phyloP scores from a whole-genome alignment of 2,329 filamentous ascomycete genomes.

The Sclerotinia trifoliorum region DNA sequence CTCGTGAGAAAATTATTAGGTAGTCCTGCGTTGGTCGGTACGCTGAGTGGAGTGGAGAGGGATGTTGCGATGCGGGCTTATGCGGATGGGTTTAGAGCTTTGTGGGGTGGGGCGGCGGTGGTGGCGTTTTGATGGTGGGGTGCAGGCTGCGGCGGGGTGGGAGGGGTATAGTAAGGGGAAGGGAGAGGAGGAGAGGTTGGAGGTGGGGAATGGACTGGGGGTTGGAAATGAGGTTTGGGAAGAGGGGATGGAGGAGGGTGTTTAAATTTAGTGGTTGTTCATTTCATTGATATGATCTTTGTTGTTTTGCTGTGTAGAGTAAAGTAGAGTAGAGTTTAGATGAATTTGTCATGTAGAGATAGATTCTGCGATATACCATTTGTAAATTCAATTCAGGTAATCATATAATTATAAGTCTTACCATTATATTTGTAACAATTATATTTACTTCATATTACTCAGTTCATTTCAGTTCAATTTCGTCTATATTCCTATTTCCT shows the following conservation, averaged over 20 bases:
- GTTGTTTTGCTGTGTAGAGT: neutral
- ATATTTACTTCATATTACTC: neutral
- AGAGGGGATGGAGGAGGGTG: constrained; percentile 21
- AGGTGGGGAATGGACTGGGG: neutral
- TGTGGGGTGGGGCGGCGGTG: constrained; percentile 53
- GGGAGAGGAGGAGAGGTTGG: constrained; percentile 9
- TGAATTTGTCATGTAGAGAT: too few species aligned
- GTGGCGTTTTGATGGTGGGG: constrained; percentile 49
- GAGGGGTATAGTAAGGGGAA: constrained; percentile 25
- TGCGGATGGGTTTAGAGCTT: constrained; percentile 49
- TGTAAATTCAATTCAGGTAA: too few species aligned
- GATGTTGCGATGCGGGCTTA: constrained; percentile 54
- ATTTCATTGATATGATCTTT: neutral
- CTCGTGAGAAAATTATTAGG: constrained; percentile 57
- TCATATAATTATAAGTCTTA: too few species aligned
- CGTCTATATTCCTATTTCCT: neutral
- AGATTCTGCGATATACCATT: too few species aligned
- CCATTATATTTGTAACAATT: too few species aligned
- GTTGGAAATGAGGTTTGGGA: constrained; percentile 18
- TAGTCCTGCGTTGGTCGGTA: constrained; percentile 54
- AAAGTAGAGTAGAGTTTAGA: neutral
- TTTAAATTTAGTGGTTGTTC: neutral
- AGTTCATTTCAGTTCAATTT: neutral
- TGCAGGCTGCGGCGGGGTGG: constrained; percentile 61
- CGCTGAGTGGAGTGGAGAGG: constrained; percentile 49